Percentiles rank a stretch among this genome's conserved stretches.
Evolutionary conservation across 352 stramenopile species (phyloP).

Genomic region (Pythium insidiosum): DNA sequence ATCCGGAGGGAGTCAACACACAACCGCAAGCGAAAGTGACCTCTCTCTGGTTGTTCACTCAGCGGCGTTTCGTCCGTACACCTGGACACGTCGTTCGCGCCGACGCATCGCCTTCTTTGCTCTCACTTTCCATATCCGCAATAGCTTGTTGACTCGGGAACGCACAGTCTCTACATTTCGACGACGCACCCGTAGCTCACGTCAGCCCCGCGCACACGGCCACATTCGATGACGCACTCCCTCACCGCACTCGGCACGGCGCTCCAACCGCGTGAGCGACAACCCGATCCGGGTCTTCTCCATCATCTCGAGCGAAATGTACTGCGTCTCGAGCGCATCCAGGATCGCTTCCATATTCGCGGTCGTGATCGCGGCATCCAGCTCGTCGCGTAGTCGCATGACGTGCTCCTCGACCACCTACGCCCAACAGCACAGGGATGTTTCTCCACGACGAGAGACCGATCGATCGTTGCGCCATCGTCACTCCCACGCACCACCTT

Average conservation of each 20-base stretch:
- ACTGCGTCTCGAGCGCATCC: slow-evolving; percentile 47
- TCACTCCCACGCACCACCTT: slow-evolving; percentile 36
- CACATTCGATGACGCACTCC: neutral
- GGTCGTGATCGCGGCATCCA: slow-evolving; percentile 42
- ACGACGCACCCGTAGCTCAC: no score
- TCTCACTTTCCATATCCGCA: slow-evolving; percentile 54
- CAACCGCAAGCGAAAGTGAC: no score
- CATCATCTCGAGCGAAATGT: slow-evolving; percentile 76
- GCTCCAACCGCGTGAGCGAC: slow-evolving; percentile 27
- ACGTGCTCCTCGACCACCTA: slow-evolving; percentile 54
- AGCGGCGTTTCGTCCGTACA: slow-evolving; percentile 58
- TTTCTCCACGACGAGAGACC: neutral
- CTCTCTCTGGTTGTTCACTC: slow-evolving; percentile 33
- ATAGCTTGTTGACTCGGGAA: slow-evolving; percentile 20
- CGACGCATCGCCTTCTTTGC: slow-evolving; percentile 64
- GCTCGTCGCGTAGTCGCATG: slow-evolving; percentile 52
- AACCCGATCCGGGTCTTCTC: slow-evolving; percentile 57
- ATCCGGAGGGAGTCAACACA: no score
- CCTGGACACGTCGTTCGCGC: slow-evolving; percentile 45
- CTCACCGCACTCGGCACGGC: slow-evolving; percentile 24
- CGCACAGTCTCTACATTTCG: neutral
- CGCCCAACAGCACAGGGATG: neutral
- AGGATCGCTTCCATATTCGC: slow-evolving; percentile 39
- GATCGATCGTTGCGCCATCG: neutral
- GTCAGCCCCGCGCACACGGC: no score